Evolutionary conservation across 2,329 filamentous ascomycete genomes (phyloP).

Genomic region (Claviceps capensis): DNA sequence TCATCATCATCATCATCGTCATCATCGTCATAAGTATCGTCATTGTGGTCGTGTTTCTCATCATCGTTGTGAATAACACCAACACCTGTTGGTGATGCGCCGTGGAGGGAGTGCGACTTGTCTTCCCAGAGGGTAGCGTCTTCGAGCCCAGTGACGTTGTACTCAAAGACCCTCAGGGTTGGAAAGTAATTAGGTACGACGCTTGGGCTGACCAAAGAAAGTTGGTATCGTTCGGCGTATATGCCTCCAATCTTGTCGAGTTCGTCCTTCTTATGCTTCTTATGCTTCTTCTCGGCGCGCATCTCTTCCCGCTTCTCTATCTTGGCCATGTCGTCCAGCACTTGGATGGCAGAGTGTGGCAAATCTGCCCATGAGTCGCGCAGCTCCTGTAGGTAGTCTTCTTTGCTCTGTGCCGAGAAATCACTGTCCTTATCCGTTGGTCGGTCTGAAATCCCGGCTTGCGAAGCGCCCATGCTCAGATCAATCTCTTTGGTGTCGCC

Average conservation of each 20-base stretch:
- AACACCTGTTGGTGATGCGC: background rate
- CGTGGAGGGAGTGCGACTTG: conserved; percentile 8
- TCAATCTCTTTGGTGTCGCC: conserved; percentile 72
- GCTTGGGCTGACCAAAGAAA: conserved; percentile 71
- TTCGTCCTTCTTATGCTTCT: conserved; percentile 33
- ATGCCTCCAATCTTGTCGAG: conserved; percentile 57
- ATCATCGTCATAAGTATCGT: conserved; percentile 5
- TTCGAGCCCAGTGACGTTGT: conserved; percentile 75
- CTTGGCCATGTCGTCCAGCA: conserved; percentile 7
- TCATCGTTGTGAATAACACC: background rate
- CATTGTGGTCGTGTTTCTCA: conserved; percentile 7
- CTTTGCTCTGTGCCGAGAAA: conserved; percentile 48
- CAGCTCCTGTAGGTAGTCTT: conserved; percentile 64
- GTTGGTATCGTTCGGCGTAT: conserved; percentile 73
- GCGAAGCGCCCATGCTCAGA: conserved; percentile 30
- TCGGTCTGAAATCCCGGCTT: background rate
- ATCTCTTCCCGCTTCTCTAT: conserved; percentile 9
- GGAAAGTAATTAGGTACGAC: conserved; percentile 90
- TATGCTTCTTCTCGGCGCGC: conserved; percentile 14
- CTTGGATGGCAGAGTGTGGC: conserved; percentile 34
- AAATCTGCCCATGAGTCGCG: conserved; percentile 66
- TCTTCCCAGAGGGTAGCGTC: conserved; percentile 33
- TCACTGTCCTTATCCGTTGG: conserved; percentile 28
- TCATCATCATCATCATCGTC: conserved; percentile 8
- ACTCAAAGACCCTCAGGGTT: conserved; percentile 78